Conservation (phyloP, 805 yeast species). For the Jamesozyma lodderae region DNA sequence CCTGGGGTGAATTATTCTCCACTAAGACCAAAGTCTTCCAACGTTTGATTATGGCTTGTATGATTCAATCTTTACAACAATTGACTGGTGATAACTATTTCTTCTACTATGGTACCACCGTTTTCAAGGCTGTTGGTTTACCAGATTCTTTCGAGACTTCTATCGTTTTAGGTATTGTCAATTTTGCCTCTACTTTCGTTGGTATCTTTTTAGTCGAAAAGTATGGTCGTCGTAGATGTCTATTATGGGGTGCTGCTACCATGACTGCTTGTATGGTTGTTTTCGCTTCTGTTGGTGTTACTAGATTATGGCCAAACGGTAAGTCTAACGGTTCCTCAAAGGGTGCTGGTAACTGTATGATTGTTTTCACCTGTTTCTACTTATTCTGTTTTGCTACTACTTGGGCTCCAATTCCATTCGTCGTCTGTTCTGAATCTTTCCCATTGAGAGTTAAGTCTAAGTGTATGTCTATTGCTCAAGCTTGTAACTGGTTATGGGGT, state of each 20-base stretch:
- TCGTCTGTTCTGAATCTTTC: conserved; percentile 58
- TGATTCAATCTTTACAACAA: conserved; percentile 3
- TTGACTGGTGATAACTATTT: conserved; percentile 2
- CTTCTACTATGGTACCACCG: conserved; percentile 1
- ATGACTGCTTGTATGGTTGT: conserved; percentile 2
- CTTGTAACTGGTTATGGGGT: conserved; percentile 57
- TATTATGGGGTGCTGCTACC: conserved; percentile 2
- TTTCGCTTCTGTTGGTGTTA: conserved; percentile 1
- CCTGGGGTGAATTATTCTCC: conserved; percentile 1
- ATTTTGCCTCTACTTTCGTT: neutral
- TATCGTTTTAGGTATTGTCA: conserved; percentile 1
- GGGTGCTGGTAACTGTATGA: conserved; percentile 2
- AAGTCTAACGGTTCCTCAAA: neutral
- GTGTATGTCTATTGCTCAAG: conserved; percentile 47
- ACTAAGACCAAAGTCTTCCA: conserved; percentile 1
- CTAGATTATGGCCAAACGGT: conserved; percentile 1
- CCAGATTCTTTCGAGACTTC: conserved; percentile 1
- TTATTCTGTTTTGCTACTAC: conserved; percentile 2
- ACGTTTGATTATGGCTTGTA: conserved; percentile 2
- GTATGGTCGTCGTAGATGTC: conserved; percentile 1
- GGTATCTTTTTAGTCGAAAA: conserved; percentile 1
- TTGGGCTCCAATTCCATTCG: conserved; percentile 17
- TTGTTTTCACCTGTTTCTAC: conserved; percentile 1
- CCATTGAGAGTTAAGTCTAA: conserved; percentile 61
- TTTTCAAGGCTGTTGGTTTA: neutral